A percentile compares a stretch with the other conserved stretches of the same genome.
Evolutionary conservation across 345 rosid species (phyloP).

Genomic region (Arabis alpina): DNA sequence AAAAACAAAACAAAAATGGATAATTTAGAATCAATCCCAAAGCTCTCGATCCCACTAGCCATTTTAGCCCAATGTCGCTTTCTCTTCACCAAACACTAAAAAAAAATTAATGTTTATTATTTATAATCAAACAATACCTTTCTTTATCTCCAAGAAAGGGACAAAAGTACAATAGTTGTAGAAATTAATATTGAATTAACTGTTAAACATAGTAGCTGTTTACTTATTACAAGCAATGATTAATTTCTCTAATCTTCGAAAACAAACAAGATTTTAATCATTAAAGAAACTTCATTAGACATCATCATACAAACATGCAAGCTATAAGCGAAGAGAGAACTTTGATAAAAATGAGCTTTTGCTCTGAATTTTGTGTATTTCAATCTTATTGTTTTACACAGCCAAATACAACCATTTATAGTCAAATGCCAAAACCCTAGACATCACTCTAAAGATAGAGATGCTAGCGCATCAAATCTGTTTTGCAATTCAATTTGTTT

Average conservation of each 20-base stretch:
- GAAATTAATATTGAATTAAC: neutral
- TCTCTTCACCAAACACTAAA: conserved; percentile 17
- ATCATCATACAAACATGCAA: conserved; percentile 28
- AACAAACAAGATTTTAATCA: neutral
- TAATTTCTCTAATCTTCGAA: no score
- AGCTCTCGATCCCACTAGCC: neutral
- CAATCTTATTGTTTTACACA: no score
- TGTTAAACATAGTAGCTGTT: neutral
- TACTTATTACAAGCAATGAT: neutral
- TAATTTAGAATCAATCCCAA: conserved; percentile 12
- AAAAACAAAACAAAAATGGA: neutral
- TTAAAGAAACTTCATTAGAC: neutral
- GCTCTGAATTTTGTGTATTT: no score
- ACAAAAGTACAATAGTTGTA: conserved; percentile 3
- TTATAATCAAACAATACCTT: conserved; percentile 20
- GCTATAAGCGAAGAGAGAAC: no score
- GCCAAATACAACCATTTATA: no score
- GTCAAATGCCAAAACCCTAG: no score
- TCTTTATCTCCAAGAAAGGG: conserved; percentile 27
- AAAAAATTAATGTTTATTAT: neutral
- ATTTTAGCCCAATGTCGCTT: conserved; percentile 12
- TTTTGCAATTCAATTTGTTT: no score
- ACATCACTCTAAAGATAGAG: no score
- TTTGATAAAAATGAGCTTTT: no score
- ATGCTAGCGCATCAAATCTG: no score